These are phyloP conservation scores for Phytopythium ostracodes DNA, from an alignment of 352 stramenopile genomes.

Conservation along the genomic window DNA sequence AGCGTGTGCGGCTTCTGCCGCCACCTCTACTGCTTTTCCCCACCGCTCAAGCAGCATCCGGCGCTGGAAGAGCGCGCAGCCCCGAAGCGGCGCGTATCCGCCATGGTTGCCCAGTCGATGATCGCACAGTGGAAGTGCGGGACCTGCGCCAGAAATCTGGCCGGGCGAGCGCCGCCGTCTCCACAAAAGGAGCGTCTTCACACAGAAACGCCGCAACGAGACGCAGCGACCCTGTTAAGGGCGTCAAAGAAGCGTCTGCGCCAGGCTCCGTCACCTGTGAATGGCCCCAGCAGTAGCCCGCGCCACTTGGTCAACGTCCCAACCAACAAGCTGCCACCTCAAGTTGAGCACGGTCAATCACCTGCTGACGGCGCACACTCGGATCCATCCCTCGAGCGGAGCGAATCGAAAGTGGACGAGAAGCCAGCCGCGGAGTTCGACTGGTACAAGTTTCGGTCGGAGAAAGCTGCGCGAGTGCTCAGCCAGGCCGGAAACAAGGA, in stretches of 20 bases:
- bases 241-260: not conserved
- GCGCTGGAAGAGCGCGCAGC: slow-evolving; percentile 13
- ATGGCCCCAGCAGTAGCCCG: not conserved
- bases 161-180: not conserved
- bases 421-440: slow-evolving; percentile 12
- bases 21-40: slow-evolving; percentile 69
- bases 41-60: slow-evolving; percentile 58
- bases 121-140: slow-evolving; percentile 6
- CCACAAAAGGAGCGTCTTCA: not conserved
- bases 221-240: not conserved
- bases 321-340: not conserved
- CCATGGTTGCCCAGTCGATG: not conserved
- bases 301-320: not conserved
- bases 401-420: not conserved
- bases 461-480: slow-evolving; percentile 13
- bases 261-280: not conserved
- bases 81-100: not conserved
- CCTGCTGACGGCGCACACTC: no score
- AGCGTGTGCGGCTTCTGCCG: slow-evolving; percentile 42
- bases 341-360: not conserved
- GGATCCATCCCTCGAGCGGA: not conserved
- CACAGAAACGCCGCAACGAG: not conserved
- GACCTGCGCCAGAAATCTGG: not conserved
- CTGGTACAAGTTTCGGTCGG: slow-evolving; percentile 23
- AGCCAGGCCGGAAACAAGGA: not conserved